Evolutionary conservation across 495 filamentous ascomycete genomes (phyloP).

Genomic region (Tetracladium marchalianum): DNA sequence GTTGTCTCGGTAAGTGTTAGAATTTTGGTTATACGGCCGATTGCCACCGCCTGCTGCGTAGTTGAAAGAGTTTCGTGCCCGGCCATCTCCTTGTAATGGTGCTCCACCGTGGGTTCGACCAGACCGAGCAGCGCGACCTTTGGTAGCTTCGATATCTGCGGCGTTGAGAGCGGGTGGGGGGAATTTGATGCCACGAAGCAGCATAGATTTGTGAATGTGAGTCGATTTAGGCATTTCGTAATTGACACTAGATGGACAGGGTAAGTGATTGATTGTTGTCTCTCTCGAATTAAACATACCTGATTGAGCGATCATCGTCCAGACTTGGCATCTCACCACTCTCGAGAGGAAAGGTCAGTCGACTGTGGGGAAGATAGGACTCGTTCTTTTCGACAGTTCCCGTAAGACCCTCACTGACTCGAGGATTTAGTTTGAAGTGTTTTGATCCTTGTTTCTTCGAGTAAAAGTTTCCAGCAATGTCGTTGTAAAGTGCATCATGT

Average conservation of each 20-base stretch:
- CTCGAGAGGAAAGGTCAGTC: constrained; percentile 55
- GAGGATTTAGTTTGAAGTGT: constrained; percentile 60
- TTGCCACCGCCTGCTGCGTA: constrained; percentile 22
- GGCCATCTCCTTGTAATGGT: constrained; percentile 40
- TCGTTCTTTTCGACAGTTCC: constrained; percentile 79
- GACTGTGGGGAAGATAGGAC: constrained; percentile 62
- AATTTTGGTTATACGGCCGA: not conserved
- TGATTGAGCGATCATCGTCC: constrained; percentile 75
- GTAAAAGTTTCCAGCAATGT: constrained; percentile 75
- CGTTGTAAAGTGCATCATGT: constrained; percentile 67
- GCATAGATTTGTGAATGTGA: constrained; percentile 83
- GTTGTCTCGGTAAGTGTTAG: constrained; percentile 23
- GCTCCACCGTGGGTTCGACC: constrained; percentile 47
- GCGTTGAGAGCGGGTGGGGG: constrained; percentile 57
- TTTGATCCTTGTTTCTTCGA: constrained; percentile 67
- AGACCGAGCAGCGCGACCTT: constrained; percentile 26
- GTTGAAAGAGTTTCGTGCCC: constrained; percentile 41
- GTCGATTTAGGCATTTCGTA: constrained; percentile 69
- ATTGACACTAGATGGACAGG: constrained; percentile 45
- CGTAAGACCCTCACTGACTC: constrained; percentile 62
- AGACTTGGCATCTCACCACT: constrained; percentile 61
- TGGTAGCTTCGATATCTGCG: constrained; percentile 53
- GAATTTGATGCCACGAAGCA: constrained; percentile 74
- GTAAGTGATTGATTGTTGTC: constrained; percentile 25
- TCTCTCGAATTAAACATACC: constrained; percentile 34